Base-by-base conservation (phyloP, 2,329 filamentous ascomycete genomes). In the Sporothrix phasma region DNA sequence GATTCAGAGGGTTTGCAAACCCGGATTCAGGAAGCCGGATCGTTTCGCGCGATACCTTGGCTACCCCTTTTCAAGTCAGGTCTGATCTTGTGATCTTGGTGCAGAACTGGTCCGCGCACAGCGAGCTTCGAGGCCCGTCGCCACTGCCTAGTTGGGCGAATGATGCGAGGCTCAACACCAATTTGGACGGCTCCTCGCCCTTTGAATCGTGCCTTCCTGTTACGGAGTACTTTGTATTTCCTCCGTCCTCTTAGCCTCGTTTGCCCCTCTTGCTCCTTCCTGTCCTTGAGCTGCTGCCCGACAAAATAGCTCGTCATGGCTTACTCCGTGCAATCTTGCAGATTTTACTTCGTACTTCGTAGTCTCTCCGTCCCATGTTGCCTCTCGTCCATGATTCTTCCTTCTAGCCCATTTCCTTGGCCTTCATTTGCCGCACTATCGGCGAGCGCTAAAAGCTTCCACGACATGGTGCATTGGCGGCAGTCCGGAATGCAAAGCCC, bases 191-290 rank as follows among this genome's bases (percentile, higher is more conserved):
- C 34, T 11, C n/a, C 17, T 19, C 19, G 19, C 37, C 24, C 17
- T 61, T 37, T 34, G 58, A 37, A 61, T 61, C 49, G 58, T 19
- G 34, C 31, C n/a, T n/a, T n/a, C n/a, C n/a, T n/a, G n/a, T 37
- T 19, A 15, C 51, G 19, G 41, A 39, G n/a, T n/a, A n/a, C n/a
- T n/a, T n/a, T n/a, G n/a, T n/a, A n/a, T n/a, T n/a, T n/a, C n/a
- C n/a, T n/a, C n/a, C n/a, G n/a, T n/a, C n/a, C n/a, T n/a, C n/a
- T n/a, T n/a, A n/a, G n/a, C n/a, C n/a, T 37, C 5, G 31, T 41
- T n/a, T 26, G 53, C 11, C 34, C 34, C 41, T 24, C 24, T 46
- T 31, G 39, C 39, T 17, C 39, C 41, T 61, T 34, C 58, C 41
- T 47, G 7, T n/a, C 31, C 31, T 11, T 8, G 29, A 3, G 49